A percentile compares a stretch with the other conserved stretches of the same genome.
Evolutionary conservation across 1,284 basidiomycete species (phyloP).

Genomic region (Irpex sp.): DNA sequence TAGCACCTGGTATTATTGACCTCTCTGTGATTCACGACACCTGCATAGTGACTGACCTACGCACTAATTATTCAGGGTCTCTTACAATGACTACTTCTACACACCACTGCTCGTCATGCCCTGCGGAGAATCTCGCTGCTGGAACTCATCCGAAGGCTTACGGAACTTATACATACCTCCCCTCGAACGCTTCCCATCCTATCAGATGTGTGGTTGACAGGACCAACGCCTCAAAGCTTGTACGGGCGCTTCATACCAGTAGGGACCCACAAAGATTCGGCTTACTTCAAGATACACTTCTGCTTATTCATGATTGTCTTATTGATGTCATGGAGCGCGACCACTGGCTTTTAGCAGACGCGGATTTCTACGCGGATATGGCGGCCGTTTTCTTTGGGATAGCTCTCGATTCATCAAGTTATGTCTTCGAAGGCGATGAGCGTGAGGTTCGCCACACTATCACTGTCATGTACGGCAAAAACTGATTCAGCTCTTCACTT

Average conservation of each 20-base stretch:
- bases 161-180: background rate
- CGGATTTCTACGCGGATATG: background rate
- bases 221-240: background rate
- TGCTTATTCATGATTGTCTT: background rate
- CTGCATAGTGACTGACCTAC: no score
- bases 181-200: background rate
- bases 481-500: background rate
- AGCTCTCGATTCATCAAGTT: background rate
- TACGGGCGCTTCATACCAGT: background rate
- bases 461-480: background rate
- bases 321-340: background rate
- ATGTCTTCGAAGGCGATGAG: background rate
- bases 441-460: background rate
- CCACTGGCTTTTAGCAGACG: background rate
- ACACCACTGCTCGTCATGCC: no score
- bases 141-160: background rate
- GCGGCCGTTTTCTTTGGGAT: background rate
- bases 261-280: background rate
- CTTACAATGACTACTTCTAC: no score
- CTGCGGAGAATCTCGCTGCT: no score
- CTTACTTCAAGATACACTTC: background rate
- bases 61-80: no score
- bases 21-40: no score
- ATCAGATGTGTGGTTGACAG: background rate
- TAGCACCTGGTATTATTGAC: no score